These are phyloP conservation scores for Tripterygium wilfordii DNA, from an alignment of 177 flowering plant genomes.

Conservation along the genomic window DNA sequence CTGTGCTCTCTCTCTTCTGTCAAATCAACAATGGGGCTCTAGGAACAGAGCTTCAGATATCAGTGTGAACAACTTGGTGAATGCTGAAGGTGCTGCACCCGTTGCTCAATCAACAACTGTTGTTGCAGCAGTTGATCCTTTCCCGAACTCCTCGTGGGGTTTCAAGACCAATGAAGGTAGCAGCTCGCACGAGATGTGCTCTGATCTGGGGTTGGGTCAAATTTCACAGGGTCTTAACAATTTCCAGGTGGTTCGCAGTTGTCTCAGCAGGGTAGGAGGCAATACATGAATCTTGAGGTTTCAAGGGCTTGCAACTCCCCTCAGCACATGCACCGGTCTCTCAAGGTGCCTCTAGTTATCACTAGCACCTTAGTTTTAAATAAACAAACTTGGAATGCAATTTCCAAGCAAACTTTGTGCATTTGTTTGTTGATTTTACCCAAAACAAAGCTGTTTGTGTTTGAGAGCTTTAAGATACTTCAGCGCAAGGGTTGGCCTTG, in stretches of 20 bases:
- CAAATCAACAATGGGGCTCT: constrained; percentile 70
- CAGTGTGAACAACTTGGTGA: constrained; percentile 25
- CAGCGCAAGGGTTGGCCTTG: too few relatives aligned
- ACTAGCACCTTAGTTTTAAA: too few relatives aligned
- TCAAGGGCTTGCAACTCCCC: constrained; percentile 40
- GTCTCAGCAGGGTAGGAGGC: constrained; percentile 32
- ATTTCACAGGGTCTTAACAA: constrained; percentile 26
- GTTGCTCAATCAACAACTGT: constrained; percentile 31
- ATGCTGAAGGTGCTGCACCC: constrained; percentile 27
- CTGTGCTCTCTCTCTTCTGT: constrained; percentile 99
- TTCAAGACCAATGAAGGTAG: constrained; percentile 37
- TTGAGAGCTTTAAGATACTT: too few relatives aligned
- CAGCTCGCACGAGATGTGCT: constrained; percentile 31
- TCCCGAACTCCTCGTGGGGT: constrained; percentile 37
- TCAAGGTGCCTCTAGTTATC: too few relatives aligned
- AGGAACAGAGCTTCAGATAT: constrained; percentile 35
- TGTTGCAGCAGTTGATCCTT: constrained; percentile 21
- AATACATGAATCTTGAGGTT: constrained; percentile 27
- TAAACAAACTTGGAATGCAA: too few relatives aligned
- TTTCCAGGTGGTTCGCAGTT: constrained; percentile 25
- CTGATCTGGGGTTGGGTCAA: constrained; percentile 43
- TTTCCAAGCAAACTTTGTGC: too few relatives aligned
- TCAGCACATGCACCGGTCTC: constrained; percentile 70
- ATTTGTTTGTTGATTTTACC: too few relatives aligned
- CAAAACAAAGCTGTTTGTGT: too few relatives aligned